phyloP scores from a whole-genome alignment of 2,329 filamentous ascomycete genomes.

The Cordyceps sp. region DNA sequence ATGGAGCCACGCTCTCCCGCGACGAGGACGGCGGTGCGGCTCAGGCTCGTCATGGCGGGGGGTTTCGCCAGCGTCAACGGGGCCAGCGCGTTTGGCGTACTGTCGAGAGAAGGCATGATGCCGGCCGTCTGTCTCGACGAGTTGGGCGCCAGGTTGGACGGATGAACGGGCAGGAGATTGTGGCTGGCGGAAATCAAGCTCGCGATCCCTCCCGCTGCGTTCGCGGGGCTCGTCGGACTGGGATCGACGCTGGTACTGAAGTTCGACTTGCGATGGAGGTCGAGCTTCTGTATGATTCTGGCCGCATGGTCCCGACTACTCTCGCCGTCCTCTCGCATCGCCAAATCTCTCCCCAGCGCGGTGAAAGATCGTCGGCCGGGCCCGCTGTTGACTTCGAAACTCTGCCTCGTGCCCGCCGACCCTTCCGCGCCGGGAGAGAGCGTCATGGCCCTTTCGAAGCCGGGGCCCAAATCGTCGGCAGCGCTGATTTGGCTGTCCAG shows the following conservation, averaged over 20 bases:
- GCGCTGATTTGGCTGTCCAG: conserved; percentile 42
- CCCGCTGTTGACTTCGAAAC: conserved; percentile 48
- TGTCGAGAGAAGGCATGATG: conserved; percentile 23
- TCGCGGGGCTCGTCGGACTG: conserved; percentile 21
- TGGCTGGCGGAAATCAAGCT: conserved; percentile 76
- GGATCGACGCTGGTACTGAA: conserved; percentile 29
- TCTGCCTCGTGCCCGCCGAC: conserved; percentile 40
- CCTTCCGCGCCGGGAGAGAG: conserved; percentile 46
- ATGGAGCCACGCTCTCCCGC: conserved; percentile 59
- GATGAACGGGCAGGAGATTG: conserved; percentile 51
- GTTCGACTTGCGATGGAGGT: conserved; percentile 67
- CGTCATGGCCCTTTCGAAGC: conserved; percentile 43
- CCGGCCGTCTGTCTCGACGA: conserved; percentile 12
- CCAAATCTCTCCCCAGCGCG: conserved; percentile 26
- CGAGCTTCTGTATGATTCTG: conserved; percentile 83
- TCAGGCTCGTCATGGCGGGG: conserved; percentile 70
- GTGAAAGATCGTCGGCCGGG: conserved; percentile 40
- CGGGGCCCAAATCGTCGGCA: conserved; percentile 28
- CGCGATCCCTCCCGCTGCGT: conserved; percentile 51
- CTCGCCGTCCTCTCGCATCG: conserved; percentile 50
- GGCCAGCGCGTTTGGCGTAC: conserved; percentile 48
- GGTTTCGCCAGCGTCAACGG: conserved; percentile 71
- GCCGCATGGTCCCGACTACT: conserved; percentile 66
- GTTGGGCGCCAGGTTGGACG: conserved; percentile 10
- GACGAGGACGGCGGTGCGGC: conserved; percentile 67